Conservation (phyloP, 768 basidiomycete species). For the Mycena floridula region DNA sequence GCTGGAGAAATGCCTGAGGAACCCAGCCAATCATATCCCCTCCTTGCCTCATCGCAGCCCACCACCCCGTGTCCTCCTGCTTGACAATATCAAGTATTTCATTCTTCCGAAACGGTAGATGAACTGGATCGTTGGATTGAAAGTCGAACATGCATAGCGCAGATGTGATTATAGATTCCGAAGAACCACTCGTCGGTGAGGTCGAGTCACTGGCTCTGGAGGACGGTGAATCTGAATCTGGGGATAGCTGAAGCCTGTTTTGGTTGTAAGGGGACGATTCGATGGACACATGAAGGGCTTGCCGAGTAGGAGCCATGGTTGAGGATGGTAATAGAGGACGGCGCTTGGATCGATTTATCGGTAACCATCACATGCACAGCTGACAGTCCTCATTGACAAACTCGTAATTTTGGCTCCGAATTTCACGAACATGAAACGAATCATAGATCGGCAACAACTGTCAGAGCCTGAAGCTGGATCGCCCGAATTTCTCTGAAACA, state of each 20-base stretch:
- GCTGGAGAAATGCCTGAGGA: constrained; percentile 62
- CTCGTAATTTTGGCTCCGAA: too few species aligned
- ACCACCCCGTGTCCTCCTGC: constrained; percentile 73
- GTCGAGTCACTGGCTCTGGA: constrained; percentile 23
- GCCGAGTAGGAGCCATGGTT: constrained; percentile 28
- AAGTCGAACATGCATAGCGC: constrained; percentile 70
- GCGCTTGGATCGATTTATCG: too few species aligned
- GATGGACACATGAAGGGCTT: constrained; percentile 34
- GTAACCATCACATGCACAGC: too few species aligned
- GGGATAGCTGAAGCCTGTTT: constrained; percentile 21
- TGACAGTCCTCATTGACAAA: too few species aligned
- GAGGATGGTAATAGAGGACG: not conserved
- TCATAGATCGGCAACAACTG: too few species aligned
- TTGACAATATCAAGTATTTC: constrained; percentile 67
- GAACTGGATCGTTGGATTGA: constrained; percentile 50
- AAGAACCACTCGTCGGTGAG: constrained; percentile 21
- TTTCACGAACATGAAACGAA: too few species aligned
- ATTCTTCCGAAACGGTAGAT: constrained; percentile 56
- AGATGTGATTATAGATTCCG: constrained; percentile 35
- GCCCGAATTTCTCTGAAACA: too few species aligned
- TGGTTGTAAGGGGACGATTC: constrained; percentile 26
- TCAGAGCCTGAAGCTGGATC: too few species aligned
- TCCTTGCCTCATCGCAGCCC: constrained; percentile 62
- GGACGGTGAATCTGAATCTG: constrained; percentile 23
- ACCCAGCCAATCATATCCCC: constrained; percentile 66